Base-by-base conservation (phyloP, 1,139 yeast genomes). In the Hansenula lynferdii region DNA sequence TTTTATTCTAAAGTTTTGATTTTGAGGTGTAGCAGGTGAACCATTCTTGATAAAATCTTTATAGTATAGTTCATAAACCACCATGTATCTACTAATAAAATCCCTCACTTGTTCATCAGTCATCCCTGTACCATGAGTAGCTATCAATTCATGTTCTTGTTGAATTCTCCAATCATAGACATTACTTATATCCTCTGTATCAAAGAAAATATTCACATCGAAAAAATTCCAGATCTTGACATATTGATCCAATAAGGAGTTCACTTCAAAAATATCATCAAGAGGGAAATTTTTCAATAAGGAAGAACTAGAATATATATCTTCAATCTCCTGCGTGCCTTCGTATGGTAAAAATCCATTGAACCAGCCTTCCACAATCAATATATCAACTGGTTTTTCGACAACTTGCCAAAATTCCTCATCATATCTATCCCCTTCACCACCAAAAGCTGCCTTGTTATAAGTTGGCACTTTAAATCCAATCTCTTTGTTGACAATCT, bases 351-450 rank as follows among this genome's bases (percentile, higher is more conserved):
- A 49, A 58, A 78, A 90, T 2, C 97, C 97, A 20, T 80, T 75
- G 61, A 90, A 87, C 98, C 98, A 92, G 2, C 98, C 98, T 62
- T 92, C 98, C 37, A 92, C 70, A 7, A 92, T 59, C 4, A 90
- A 70, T 2, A 89, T 70, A 51, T 85, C 86, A 5, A 77, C 66
- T 0, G 72, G 70, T 2, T 59, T 53, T 2, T 53, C 53, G 4
- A 70, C 58, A 1, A 34, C 32, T 8, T 48, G 52, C 80, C 81
- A 75, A 8, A 61, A 49, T 0, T 51, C 44, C 11, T 45, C 50
- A 0, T 67, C 64, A 3, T 60, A 50, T 38, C 97, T 63, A 58
- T 92, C 97, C 4, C 98, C 98, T 44, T 73, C 72, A 0, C 97
- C 98, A 15, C 56, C 41, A 48, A 64, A 74, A n/a, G 68, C 64